A percentile compares a stretch with the other conserved stretches of the same genome.
Evolutionary conservation across 768 basidiomycete genomes (phyloP).

Genomic region (Phylloporus arenicola): DNA sequence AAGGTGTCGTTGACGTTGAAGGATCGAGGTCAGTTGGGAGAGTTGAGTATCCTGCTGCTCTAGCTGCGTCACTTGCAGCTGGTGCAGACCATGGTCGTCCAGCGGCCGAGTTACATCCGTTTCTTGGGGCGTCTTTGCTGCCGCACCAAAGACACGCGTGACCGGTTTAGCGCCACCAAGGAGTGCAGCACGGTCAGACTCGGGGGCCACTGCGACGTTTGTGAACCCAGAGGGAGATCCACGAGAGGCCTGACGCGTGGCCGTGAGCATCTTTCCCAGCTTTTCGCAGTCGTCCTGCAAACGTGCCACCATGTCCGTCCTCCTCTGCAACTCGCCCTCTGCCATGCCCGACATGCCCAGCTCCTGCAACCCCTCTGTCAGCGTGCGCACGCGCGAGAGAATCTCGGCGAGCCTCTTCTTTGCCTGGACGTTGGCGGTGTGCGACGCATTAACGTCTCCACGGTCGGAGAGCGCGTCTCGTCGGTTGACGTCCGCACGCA

Average conservation of each 20-base stretch:
- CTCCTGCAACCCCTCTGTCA: conserved; percentile 64
- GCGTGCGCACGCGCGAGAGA: conserved; percentile 63
- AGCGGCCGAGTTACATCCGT: conserved; percentile 83
- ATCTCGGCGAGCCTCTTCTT: conserved; percentile 79
- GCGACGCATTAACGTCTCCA: conserved; percentile 68
- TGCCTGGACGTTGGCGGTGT: conserved; percentile 76
- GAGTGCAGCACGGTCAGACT: conserved; percentile 61
- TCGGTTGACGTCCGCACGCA: conserved; percentile 82
- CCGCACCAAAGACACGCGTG: conserved; percentile 75
- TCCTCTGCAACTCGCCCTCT: conserved; percentile 86
- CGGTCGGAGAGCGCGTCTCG: conserved; percentile 78
- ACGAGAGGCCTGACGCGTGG: conserved; percentile 53
- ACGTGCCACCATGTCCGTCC: conserved; percentile 84
- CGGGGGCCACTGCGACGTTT: conserved; percentile 34
- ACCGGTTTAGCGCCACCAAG: conserved; percentile 49
- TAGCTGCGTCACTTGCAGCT: conserved; percentile 76
- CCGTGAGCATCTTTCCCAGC: conserved; percentile 78
- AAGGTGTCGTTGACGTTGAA: conserved; percentile 79
- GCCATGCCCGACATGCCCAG: conserved; percentile 69
- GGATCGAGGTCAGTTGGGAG: conserved; percentile 71
- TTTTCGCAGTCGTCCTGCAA: conserved; percentile 90
- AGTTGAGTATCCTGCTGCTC: conserved; percentile 80
- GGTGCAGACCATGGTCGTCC: conserved; percentile 75
- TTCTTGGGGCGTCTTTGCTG: conserved; percentile 56
- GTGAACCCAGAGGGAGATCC: conserved; percentile 26